Conservation (phyloP, 2,329 filamentous ascomycete species). For the Mariannaea sp. region DNA sequence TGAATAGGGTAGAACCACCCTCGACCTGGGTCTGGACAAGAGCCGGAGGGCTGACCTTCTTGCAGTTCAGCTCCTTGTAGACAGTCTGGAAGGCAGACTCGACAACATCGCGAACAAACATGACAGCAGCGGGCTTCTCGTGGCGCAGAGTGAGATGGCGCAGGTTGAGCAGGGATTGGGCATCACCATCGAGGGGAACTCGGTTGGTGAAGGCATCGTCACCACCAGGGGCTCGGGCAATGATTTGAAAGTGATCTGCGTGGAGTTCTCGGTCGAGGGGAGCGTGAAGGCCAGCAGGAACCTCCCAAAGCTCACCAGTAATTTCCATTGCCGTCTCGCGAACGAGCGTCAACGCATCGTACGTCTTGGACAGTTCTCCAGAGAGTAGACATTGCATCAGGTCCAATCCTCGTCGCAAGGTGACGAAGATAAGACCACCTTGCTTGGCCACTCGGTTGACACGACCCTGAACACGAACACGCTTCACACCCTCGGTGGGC, state of each 20-base stretch:
- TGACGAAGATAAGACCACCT: constrained; percentile 85
- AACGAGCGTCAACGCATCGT: constrained; percentile 84
- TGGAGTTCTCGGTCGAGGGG: constrained; percentile 86
- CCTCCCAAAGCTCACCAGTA: constrained; percentile 80
- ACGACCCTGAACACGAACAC: constrained; percentile 80
- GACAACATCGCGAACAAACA: constrained; percentile 83
- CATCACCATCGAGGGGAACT: constrained; percentile 46
- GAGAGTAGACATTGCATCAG: constrained; percentile 65
- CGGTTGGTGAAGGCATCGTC: constrained; percentile 91
- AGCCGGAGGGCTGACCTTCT: constrained; percentile 86
- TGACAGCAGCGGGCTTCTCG: constrained; percentile 80
- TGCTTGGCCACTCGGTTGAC: constrained; percentile 82
- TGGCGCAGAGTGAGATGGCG: constrained; percentile 85
- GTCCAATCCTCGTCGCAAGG: constrained; percentile 75
- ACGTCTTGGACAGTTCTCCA: constrained; percentile 85
- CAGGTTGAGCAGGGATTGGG: constrained; percentile 70
- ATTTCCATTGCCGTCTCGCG: constrained; percentile 87
- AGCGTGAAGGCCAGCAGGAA: constrained; percentile 79
- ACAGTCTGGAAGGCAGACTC: constrained; percentile 79
- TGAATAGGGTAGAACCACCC: constrained; percentile 89
- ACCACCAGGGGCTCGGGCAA: constrained; percentile 71
- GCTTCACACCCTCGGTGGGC: constrained; percentile 36
- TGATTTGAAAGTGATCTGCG: constrained; percentile 87
- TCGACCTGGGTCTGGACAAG: constrained; percentile 96
- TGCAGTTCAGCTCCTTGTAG: constrained; percentile 76